These are phyloP conservation scores for Solanum hybrid DNA, from an alignment of 305 asterid species.

Conservation along the genomic window DNA sequence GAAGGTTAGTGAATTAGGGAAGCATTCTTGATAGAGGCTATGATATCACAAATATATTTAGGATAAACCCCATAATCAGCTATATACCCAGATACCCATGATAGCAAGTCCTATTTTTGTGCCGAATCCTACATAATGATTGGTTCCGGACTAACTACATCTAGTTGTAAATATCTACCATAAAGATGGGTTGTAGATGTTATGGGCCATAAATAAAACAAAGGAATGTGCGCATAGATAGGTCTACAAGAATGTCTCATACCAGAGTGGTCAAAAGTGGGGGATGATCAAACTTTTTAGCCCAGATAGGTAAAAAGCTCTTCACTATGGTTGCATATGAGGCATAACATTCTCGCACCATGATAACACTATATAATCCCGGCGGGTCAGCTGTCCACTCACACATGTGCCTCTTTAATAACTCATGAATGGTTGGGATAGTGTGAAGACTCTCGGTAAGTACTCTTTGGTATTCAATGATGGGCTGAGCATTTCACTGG, in stretches of 20 bases:
- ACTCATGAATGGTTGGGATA: neutral
- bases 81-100: neutral
- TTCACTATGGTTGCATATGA: neutral
- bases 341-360: too few relatives aligned
- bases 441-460: neutral
- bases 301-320: neutral
- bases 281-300: neutral
- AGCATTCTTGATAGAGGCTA: neutral
- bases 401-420: neutral
- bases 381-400: neutral
- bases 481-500: neutral
- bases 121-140: neutral
- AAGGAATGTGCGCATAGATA: neutral
- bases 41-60: neutral
- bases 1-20: neutral
- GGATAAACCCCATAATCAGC: neutral
- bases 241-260: neutral
- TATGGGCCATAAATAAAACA: neutral
- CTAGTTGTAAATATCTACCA: neutral
- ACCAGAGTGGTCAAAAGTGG: neutral
- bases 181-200: neutral
- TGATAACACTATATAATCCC: neutral
- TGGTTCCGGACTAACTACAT: neutral
- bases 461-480: neutral
- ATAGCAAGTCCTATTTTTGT: neutral